A percentile compares a stretch with the other conserved stretches of the same genome.
Conservation (phyloP, 768 basidiomycete genomes). For the Russula virescens region DNA sequence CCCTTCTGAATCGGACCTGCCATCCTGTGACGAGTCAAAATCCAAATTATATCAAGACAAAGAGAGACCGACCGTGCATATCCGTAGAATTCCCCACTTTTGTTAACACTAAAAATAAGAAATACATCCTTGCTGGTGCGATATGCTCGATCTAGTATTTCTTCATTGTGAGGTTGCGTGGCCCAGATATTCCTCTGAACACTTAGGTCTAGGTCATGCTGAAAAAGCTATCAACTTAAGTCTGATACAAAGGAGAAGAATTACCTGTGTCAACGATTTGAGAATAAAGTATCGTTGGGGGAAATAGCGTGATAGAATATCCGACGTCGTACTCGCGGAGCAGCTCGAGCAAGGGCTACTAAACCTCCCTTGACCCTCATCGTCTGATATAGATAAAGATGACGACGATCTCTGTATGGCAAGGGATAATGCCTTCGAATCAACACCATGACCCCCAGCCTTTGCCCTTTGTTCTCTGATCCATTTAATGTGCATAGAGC, state of each 20-base stretch:
- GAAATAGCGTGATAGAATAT: constrained; percentile 68
- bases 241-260: neutral
- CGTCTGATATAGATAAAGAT: constrained; percentile 36
- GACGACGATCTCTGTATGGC: constrained; percentile 15
- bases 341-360: constrained; percentile 37
- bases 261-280: constrained; percentile 77
- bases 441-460: constrained; percentile 24
- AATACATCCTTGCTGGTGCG: constrained; percentile 86
- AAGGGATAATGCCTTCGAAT: constrained; percentile 14
- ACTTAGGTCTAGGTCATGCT: constrained; percentile 78
- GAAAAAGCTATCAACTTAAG: neutral
- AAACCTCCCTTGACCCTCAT: constrained; percentile 31
- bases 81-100: constrained; percentile 91
- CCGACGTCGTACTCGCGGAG: constrained; percentile 84
- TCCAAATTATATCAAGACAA: neutral
- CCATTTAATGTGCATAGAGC: constrained; percentile 80
- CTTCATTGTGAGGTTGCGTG: constrained; percentile 90
- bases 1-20: constrained; percentile 51
- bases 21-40: constrained; percentile 48
- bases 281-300: constrained; percentile 90
- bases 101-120: constrained; percentile 90
- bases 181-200: constrained; percentile 80
- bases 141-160: constrained; percentile 85
- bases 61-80: constrained; percentile 63
- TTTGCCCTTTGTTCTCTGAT: constrained; percentile 55